Base-by-base conservation (phyloP, 176 grass and related monocot species). In the Elymus sibiricus region DNA sequence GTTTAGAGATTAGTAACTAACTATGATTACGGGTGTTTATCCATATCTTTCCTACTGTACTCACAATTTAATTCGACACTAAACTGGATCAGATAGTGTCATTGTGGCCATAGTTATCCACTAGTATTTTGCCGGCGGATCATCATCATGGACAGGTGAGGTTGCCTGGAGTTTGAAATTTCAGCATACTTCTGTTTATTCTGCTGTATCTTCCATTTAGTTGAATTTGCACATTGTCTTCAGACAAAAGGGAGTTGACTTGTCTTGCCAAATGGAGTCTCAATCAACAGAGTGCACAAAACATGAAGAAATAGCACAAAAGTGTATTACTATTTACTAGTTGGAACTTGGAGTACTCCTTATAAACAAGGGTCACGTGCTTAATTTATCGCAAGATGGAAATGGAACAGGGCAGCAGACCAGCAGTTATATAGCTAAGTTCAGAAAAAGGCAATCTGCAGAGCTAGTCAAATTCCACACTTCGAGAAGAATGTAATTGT, bases 121-220 rank as follows among this genome's bases (percentile, higher is more conserved):
- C 49, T 53, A 53, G 5, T 53, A 17, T 58, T 56, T 56, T 21
- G 53, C 53, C 16, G 7, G 53, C 17, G 22, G 53, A 56, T 56
- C 53, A 56, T 56, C 53, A 56, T 56, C 53, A 56, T 44, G 63
- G 25, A 27, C 14, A 65, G 14, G 16, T 78, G 55, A 78, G 15
- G 74, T 56, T 56, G 46, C 17, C 62, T 66, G 15, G 12, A 67
- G 49, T 31, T 43, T 81, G 31, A 21, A 64, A 29, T 60, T 42
- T 27, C 78, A 44, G 16, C 29, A 17, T 69, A 44, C 19, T 58
- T 61, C 47, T 29, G 22, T 46, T 68, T 66, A 24, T 28, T 76
- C 31, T 83, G 16, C 7, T 63, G 74, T 38, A 72, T 53, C 39
- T 12, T 79, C n/a, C 24, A 81, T 71, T 82, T 70, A 72, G n/a